Percentiles rank a stretch among this genome's conserved stretches.
Evolutionary conservation across 2,329 filamentous ascomycete species (phyloP).

Genomic region (Bipolaris oryzae): DNA sequence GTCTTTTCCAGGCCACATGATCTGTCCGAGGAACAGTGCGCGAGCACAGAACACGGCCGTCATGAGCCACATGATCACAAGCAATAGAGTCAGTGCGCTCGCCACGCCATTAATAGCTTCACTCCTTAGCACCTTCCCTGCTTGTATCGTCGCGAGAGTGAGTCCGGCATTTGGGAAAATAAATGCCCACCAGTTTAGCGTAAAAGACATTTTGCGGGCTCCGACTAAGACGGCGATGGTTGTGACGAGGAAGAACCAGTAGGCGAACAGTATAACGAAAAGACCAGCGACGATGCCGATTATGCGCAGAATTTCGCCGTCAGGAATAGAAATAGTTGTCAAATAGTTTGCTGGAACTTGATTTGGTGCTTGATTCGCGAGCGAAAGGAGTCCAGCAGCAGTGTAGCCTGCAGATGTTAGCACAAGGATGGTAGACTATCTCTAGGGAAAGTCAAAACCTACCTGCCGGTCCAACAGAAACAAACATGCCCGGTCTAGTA

Average conservation of each 20-base stretch:
- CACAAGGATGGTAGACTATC: conserved; percentile 58
- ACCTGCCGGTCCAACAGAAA: conserved; percentile 55
- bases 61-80: conserved; percentile 63
- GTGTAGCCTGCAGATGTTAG: conserved; percentile 55
- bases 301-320: conserved; percentile 49
- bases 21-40: conserved; percentile 58
- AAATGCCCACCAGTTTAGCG: conserved; percentile 61
- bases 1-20: conserved; percentile 60
- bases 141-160: conserved; percentile 63
- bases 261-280: conserved; percentile 57
- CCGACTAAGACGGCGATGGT: conserved; percentile 48
- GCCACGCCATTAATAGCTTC: conserved; percentile 59
- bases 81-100: conserved; percentile 61
- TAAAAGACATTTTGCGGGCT: conserved; percentile 48
- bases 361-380: conserved; percentile 50
- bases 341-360: conserved; percentile 46
- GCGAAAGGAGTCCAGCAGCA: conserved; percentile 52
- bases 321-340: conserved; percentile 33
- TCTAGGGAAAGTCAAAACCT: conserved; percentile 53
- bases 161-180: conserved; percentile 71
- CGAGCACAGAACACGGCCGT: conserved; percentile 57
- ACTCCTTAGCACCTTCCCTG: conserved; percentile 61
- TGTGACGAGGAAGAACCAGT: conserved; percentile 59
- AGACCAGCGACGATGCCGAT: conserved; percentile 54
- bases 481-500: conserved; percentile 58